phyloP scores from a whole-genome alignment of 2,329 filamentous ascomycete species.

The Alternaria hordeiaustralica region DNA sequence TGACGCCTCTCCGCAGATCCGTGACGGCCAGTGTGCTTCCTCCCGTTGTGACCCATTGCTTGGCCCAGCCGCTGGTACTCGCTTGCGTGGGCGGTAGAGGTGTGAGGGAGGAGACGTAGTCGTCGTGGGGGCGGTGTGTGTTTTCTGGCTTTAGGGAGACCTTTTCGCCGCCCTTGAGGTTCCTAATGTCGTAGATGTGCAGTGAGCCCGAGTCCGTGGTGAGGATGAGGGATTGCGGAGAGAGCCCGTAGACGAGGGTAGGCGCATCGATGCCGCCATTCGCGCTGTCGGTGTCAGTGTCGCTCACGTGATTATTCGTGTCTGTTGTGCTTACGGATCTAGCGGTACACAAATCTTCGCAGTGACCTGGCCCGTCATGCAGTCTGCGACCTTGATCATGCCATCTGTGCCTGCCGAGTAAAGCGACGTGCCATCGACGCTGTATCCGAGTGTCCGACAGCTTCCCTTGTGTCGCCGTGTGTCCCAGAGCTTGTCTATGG shows the following conservation, averaged over 20 bases:
- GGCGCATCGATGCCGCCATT: conserved; percentile 70
- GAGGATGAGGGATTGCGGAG: conserved; percentile 85
- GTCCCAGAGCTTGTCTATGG: conserved; percentile 83
- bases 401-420: conserved; percentile 68
- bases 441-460: conserved; percentile 82
- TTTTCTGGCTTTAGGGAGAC: conserved; percentile 67
- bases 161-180: conserved; percentile 49
- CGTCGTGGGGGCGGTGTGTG: conserved; percentile 85
- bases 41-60: conserved; percentile 94
- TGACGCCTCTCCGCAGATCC: conserved; percentile 82
- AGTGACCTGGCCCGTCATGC: conserved; percentile 69
- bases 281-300: conserved; percentile 41
- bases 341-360: conserved; percentile 81
- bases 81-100: conserved; percentile 79
- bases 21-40: conserved; percentile 90
- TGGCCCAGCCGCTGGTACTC: conserved; percentile 86
- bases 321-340: conserved; percentile 40
- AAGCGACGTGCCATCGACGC: conserved; percentile 74
- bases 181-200: conserved; percentile 85
- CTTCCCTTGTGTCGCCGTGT: conserved; percentile 93
- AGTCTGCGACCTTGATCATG: conserved; percentile 66
- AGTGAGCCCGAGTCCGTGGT: conserved; percentile 89
- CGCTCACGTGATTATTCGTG: not conserved
- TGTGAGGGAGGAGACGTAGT: conserved; percentile 89
- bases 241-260: conserved; percentile 80